These are phyloP conservation scores for Calophaca sinica DNA, from an alignment of 306 rosid species.

Conservation along the genomic window DNA sequence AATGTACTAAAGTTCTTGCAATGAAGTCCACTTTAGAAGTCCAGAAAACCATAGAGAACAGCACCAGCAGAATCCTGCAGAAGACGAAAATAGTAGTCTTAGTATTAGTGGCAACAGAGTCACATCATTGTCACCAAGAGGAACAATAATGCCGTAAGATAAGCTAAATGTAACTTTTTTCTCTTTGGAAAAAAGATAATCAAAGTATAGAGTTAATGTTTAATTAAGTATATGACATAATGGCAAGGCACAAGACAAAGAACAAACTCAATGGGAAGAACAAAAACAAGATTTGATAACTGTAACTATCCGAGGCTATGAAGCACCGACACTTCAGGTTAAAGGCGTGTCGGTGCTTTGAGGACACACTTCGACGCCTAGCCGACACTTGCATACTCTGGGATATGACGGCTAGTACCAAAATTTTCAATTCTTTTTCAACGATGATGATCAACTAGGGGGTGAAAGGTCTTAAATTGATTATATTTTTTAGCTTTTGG, in stretches of 20 bases:
- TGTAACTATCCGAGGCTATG: background rate
- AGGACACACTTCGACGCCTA: no score
- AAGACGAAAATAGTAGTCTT: conserved; percentile 3
- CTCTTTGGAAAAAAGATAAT: background rate
- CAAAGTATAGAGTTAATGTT: background rate
- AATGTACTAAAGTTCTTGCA: conserved; percentile 36
- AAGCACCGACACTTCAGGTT: no score
- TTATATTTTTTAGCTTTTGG: no score
- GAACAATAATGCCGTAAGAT: conserved; percentile 25
- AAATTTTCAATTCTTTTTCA: no score
- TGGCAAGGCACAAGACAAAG: background rate
- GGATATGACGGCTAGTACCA: no score
- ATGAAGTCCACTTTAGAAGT: conserved; percentile 41
- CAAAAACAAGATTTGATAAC: background rate
- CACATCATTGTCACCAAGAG: conserved; percentile 25
- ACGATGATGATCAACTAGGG: no score
- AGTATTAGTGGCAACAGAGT: conserved; percentile 11
- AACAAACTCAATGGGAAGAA: background rate
- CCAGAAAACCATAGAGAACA: conserved; percentile 46
- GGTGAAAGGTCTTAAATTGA: no score
- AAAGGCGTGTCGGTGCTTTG: no score
- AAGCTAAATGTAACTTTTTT: background rate
- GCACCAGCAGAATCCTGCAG: conserved; percentile 53
- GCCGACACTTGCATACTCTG: no score
- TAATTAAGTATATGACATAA: conserved; percentile 14